Base-by-base conservation (phyloP, 345 rosid species). In the Citropsis articulata region DNA sequence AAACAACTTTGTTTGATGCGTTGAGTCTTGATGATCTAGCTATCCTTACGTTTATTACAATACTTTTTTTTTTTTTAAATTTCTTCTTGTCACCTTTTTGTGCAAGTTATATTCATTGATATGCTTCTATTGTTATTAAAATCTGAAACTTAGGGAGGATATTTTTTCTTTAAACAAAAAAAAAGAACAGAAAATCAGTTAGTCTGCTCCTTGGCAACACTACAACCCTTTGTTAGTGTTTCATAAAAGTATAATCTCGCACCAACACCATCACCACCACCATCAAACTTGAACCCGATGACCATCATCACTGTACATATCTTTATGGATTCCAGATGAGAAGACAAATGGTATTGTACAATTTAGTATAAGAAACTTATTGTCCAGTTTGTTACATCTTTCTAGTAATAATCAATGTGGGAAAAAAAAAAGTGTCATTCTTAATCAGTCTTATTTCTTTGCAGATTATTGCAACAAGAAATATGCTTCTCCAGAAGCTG, bases 391-490 rank as follows among this genome's bases (percentile, higher is more conserved):
- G 21, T 1, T 8, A 9, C n/a, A 28, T 28, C 30, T 70, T 18
- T 50, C 14, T 28, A 28, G 55, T 8, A 50, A 50, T 35, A 53
- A 28, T 50, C 21, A 45, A 57, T 5, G 2, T 69, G 4, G 4
- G 53, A 35, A 7, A 25, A 22, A 9, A 5, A 10, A 22, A 33
- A 33, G 25, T 10, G 4, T 72, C 69, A 33, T 69, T 19, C 22
- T 35, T 40, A 53, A 68, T 48, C 33, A 55, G 50, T 22, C 28
- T 30, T 53, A 30, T 72, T 59, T 59, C 9, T 36, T 76, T 79
- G 77, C 89, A 92, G 97, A 86, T 90, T 50, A 79, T 81, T 69
- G 84, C 84, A 81, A 90, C 89, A 38, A 88, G 97, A 83, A 88
- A 89, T 67, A 31, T 79, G 50, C 89, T 92, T 65, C 71, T 90